These are phyloP conservation scores for Cylindrodendrum hubeiense DNA, from an alignment of 2,329 filamentous ascomycete species.

Conservation along the genomic window DNA sequence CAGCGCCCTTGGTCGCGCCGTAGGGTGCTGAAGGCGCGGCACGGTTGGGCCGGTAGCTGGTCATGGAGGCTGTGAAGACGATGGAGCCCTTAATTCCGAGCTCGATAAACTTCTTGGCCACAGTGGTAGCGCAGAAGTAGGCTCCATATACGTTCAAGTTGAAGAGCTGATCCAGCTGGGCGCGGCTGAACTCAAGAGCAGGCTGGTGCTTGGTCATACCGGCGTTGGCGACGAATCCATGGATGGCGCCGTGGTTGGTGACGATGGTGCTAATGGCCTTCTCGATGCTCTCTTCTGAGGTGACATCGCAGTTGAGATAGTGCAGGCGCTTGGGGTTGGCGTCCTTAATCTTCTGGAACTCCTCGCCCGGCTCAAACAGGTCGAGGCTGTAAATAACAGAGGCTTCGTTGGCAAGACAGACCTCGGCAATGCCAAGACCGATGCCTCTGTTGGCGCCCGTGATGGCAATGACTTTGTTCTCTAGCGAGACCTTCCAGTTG, in stretches of 20 bases:
- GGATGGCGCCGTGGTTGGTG: conserved; percentile 54
- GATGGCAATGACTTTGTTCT: conserved; percentile 8
- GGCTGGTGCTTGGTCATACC: conserved; percentile 63
- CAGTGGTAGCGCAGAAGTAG: conserved; percentile 58
- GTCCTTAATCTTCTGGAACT: conserved; percentile 48
- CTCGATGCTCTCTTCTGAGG: conserved; percentile 1
- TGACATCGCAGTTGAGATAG: conserved; percentile 42
- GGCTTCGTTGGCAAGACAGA: conserved; percentile 49
- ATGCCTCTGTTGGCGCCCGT: conserved; percentile 37
- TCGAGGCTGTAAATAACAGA: conserved; percentile 33
- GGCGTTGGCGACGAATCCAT: conserved; percentile 64
- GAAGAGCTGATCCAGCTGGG: conserved; percentile 49
- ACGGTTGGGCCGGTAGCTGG: conserved; percentile 61
- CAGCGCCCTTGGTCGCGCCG: conserved; percentile 59
- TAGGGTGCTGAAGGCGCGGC: conserved; percentile 57
- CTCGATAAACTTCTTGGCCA: conserved; percentile 53
- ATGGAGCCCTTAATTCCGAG: conserved; percentile 46
- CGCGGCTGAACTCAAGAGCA: conserved; percentile 55
- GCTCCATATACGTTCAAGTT: conserved; percentile 51
- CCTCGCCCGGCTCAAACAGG: conserved; percentile 31
- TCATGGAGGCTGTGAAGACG: conserved; percentile 62
- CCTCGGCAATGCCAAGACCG: no score
- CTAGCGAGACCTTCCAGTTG: no score
- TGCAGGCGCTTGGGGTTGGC: conserved; percentile 53
- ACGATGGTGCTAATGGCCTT: conserved; percentile 56